Base-by-base conservation (phyloP, 2,329 filamentous ascomycete genomes). In the Verticillium zaregamsianum region DNA sequence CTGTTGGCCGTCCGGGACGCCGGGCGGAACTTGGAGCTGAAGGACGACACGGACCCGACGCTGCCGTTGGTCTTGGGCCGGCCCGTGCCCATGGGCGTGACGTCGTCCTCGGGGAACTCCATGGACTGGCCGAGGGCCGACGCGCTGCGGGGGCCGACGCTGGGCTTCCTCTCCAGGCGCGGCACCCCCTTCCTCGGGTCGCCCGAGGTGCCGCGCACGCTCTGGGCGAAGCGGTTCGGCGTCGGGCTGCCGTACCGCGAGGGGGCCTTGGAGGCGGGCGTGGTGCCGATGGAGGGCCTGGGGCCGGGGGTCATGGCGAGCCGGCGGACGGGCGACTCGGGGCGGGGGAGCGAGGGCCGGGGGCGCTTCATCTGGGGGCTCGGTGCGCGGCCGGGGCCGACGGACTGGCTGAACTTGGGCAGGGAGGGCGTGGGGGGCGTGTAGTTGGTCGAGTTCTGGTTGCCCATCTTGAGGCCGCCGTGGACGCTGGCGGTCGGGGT, bases 331-430 rank as follows among this genome's bases (percentile, higher is more conserved):
- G 94, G 95, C 2, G 94, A 97, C 66, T 97, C 93, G 5, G 95
- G 91, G 33, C 93, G 90, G 59, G 91, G 86, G n/a, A 97, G 80
- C 2, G 93, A 96, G 9, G 89, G 87, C 62, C 93, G 86, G 55
- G 86, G 77, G 67, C 85, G 87, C 73, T 91, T 93, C 68, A 88
- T 85, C 57, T 85, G 80, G 3, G 93, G 91, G 70, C 90, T 94
- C 28, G 87, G 74, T 32, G 89, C 87, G 71, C 90, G 85, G 11
- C 87, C 86, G 7, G 91, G 90, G 1, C 93, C 93, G 55, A 96
- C 81, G 0, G 93, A 96, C 75, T 96, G 91, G 72, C 92, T 95
- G 77, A 97, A 95, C 71, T 93, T 93, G 61, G 90, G 84, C 58
- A 91, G 68, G 0, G 84, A 84, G 0, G 89, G 85, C 0, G 84